phyloP scores from a whole-genome alignment of 352 stramenopile genomes.

The Globisporangium nunn region DNA sequence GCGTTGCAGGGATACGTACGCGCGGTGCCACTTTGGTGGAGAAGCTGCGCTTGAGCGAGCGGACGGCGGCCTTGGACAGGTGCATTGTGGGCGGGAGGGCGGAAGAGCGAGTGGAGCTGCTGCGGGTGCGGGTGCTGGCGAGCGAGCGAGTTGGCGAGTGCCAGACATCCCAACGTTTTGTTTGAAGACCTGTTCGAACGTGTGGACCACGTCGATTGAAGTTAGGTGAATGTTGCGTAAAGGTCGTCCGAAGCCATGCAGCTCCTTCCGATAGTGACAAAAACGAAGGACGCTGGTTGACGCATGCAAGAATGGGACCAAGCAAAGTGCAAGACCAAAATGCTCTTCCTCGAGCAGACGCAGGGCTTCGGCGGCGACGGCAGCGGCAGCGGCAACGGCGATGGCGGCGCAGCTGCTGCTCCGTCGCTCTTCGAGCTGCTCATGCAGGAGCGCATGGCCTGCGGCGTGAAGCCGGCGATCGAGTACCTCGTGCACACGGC shows the following conservation, averaged over 20 bases:
- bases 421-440: conserved; percentile 81
- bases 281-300: not conserved
- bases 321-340: conserved; percentile 9
- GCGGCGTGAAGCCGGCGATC: conserved; percentile 62
- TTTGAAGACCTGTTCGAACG: not conserved
- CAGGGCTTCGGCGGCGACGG: conserved; percentile 44
- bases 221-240: conserved; percentile 1
- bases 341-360: conserved; percentile 80
- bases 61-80: conserved; percentile 15
- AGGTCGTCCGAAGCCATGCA: not conserved
- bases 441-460: conserved; percentile 83
- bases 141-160: not conserved
- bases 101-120: not conserved
- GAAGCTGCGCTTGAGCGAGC: conserved; percentile 34
- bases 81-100: conserved; percentile 12
- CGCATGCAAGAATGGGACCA: not conserved
- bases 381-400: conserved; percentile 1
- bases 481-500: conserved; percentile 70
- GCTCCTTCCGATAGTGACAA: not conserved
- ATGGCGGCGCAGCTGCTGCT: conserved; percentile 11
- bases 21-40: conserved; percentile 29
- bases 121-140: not conserved
- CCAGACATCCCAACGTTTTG: not conserved
- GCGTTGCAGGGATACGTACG: conserved; percentile 12
- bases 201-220: not conserved